Evolutionary conservation across 805 yeast species (phyloP).

Genomic region (Spathaspora sp.): DNA sequence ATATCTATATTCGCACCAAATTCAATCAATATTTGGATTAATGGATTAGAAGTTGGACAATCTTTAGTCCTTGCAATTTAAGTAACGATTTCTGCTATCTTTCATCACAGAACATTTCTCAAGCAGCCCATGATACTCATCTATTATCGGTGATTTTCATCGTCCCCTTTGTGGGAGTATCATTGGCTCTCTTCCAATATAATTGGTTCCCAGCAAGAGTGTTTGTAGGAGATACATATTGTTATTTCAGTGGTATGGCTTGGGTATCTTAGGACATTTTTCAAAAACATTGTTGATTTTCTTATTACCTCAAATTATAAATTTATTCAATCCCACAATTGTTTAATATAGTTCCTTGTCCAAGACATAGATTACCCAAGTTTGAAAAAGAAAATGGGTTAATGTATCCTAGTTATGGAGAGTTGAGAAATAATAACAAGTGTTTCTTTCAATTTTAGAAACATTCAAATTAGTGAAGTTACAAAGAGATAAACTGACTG

Average conservation of each 20-base stretch:
- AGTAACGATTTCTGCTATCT: conserved; percentile 75
- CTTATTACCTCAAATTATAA: conserved; percentile 87
- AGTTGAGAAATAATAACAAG: conserved; percentile 22
- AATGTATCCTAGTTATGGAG: conserved; percentile 59
- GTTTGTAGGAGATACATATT: conserved; percentile 97
- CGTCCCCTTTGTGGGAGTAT: conserved; percentile 84
- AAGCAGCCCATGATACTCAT: conserved; percentile 73
- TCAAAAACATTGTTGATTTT: conserved; percentile 86
- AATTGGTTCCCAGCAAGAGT: conserved; percentile 92
- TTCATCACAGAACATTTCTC: conserved; percentile 35
- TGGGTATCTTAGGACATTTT: conserved; percentile 93
- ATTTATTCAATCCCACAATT: conserved; percentile 94
- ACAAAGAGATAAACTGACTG: conserved; percentile 15
- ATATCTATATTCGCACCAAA: conserved; percentile 94
- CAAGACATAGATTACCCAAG: conserved; percentile 88
- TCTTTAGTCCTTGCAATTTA: conserved; percentile 71
- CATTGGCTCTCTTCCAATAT: conserved; percentile 67
- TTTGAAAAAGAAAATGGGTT: conserved; percentile 66
- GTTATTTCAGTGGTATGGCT: conserved; percentile 98
- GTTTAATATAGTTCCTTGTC: conserved; percentile 84
- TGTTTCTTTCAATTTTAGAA: conserved; percentile 34
- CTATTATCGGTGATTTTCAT: conserved; percentile 73
- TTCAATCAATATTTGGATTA: conserved; percentile 88
- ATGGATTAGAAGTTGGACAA: conserved; percentile 96
- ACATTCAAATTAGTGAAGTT: conserved; percentile 45